Base-by-base conservation (phyloP, 2,329 filamentous ascomycete species). In the Cytospora mali region DNA sequence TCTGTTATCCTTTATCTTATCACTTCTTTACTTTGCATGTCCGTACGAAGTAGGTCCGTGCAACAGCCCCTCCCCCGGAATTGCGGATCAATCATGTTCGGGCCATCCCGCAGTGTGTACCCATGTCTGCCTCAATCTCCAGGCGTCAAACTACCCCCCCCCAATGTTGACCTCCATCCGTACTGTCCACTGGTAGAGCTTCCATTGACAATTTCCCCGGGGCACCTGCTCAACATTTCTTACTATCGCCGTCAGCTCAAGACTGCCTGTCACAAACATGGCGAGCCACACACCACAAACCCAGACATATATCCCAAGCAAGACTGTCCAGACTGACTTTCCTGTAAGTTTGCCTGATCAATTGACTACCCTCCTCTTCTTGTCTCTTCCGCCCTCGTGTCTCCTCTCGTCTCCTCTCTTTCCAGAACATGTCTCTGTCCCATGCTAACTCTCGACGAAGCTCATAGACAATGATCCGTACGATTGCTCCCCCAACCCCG, bases 391-490 rank as follows among this genome's bases (percentile, higher is more conserved):
- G n/a, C n/a, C n/a, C n/a, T n/a, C n/a, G n/a, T n/a, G n/a, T n/a
- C n/a, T n/a, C n/a, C n/a, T n/a, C n/a, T n/a, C n/a, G n/a, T n/a
- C n/a, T n/a, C n/a, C n/a, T n/a, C n/a, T n/a, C n/a, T n/a, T 11
- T 14, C 10, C 35, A 18, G 9, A 11, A 39, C 35, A n/a, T n/a
- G 35, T 6, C 53, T n/a, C 66, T 58, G 65, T 67, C 68, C 67
- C 31, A 53, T 46, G 60, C 64, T 67, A 66, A 71, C 70, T 68
- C 62, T 62, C 55, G 54, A 60, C 65, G 62, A 69, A 99, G 95
- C 90, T 98, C 81, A 98, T 99, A 79, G 95, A 99, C 83, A 96
- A 92, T 81, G 95, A 99, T 79, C 95, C 95, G 93, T 97, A 93
- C 75, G 89, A 78, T 66, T 62, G 63, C 69, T 62, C 69, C 55